phyloP scores from a whole-genome alignment of 2,329 filamentous ascomycete species.

The Epichloe gansuensis region DNA sequence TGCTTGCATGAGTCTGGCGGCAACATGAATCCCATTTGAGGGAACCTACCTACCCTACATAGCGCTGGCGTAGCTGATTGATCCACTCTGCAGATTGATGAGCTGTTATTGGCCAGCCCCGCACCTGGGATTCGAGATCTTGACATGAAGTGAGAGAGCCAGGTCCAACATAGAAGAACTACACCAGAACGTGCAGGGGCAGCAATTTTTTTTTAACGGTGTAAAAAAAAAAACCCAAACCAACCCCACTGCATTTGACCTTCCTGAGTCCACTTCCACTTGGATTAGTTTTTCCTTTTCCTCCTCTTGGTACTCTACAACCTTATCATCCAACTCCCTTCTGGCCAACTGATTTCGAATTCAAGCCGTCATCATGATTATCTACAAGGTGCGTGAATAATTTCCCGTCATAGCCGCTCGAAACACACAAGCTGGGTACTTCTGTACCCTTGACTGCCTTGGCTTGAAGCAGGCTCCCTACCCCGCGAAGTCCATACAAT shows the following conservation, averaged over 20 bases:
- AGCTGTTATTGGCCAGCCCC: not conserved
- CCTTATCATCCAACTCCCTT: slow-evolving; percentile 8
- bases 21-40: too few relatives aligned
- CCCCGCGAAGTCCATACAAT: slow-evolving; percentile 1
- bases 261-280: not conserved
- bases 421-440: not conserved
- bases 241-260: not conserved
- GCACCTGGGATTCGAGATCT: not conserved
- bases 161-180: not conserved
- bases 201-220: not conserved
- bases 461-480: slow-evolving; percentile 7
- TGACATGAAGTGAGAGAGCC: not conserved
- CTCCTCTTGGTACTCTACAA: slow-evolving; percentile 5
- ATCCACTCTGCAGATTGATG: not conserved
- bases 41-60: too few relatives aligned
- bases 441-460: slow-evolving; percentile 9
- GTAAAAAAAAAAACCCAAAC: not conserved
- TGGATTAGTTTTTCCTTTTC: not conserved
- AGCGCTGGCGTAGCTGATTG: too few relatives aligned
- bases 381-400: slow-evolving; percentile 49
- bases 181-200: not conserved
- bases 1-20: too few relatives aligned
- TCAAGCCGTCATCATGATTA: slow-evolving; percentile 54
- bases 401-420: not conserved
- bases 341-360: slow-evolving; percentile 7